Conservation (phyloP, 2,329 filamentous ascomycete species). For the Xylaria hypoxylon region DNA sequence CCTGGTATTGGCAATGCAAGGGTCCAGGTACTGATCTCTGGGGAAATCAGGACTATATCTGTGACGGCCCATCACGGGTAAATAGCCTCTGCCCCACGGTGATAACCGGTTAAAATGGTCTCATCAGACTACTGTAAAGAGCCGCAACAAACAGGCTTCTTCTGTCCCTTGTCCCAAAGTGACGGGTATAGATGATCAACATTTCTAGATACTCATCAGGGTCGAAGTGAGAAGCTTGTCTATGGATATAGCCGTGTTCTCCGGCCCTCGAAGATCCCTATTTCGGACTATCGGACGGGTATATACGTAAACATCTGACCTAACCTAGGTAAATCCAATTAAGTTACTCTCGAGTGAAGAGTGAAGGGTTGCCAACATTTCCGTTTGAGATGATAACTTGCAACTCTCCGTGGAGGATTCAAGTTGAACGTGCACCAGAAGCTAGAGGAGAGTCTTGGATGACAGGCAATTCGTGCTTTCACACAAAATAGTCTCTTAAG, state of each 20-base stretch:
- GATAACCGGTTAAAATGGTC: constrained; percentile 16
- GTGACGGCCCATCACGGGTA: constrained; percentile 17
- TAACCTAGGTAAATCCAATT: background rate
- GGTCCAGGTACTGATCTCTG: background rate
- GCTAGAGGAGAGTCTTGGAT: background rate
- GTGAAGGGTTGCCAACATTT: background rate
- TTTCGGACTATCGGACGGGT: background rate
- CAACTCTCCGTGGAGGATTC: background rate
- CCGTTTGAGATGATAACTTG: constrained; percentile 13
- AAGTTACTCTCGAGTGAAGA: background rate
- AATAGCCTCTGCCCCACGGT: constrained; percentile 17
- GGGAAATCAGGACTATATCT: constrained; percentile 4
- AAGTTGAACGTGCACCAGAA: background rate
- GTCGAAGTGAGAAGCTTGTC: constrained; percentile 7
- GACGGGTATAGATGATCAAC: constrained; percentile 11
- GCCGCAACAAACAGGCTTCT: background rate
- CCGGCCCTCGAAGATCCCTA: constrained; percentile 4
- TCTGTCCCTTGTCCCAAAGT: background rate
- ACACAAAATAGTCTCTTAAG: too few species aligned
- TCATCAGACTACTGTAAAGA: background rate
- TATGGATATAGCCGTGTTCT: constrained; percentile 6
- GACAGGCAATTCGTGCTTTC: too few species aligned
- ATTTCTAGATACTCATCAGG: constrained; percentile 17
- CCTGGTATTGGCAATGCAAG: background rate
- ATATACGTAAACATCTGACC: background rate